These are phyloP conservation scores for Xylaria castorea DNA, from an alignment of 495 filamentous ascomycete species.

Conservation along the genomic window DNA sequence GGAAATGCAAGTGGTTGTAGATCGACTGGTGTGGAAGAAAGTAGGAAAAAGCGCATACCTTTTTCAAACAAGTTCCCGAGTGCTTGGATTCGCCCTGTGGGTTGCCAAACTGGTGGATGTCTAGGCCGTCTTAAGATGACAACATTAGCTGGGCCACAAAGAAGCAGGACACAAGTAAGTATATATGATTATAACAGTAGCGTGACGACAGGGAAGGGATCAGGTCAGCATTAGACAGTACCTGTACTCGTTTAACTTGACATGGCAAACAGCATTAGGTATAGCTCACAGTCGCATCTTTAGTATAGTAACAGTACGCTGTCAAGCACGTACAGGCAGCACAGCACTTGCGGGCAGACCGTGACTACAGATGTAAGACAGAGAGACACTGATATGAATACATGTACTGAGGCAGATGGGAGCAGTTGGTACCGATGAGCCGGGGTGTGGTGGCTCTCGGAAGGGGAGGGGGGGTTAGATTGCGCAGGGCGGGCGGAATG, in stretches of 20 bases:
- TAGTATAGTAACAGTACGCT: slow-evolving; percentile 7
- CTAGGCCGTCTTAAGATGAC: slow-evolving; percentile 33
- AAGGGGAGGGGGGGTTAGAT: slow-evolving; percentile 29
- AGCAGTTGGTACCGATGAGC: slow-evolving; percentile 32
- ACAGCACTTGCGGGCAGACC: slow-evolving; percentile 36
- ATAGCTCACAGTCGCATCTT: not conserved
- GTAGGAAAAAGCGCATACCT: slow-evolving; percentile 38
- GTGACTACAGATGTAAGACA: slow-evolving; percentile 38
- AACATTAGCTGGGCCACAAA: slow-evolving; percentile 30
- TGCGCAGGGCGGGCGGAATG: slow-evolving; percentile 27
- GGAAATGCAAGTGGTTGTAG: slow-evolving; percentile 32
- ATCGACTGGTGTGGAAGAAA: slow-evolving; percentile 30
- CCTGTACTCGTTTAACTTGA: slow-evolving; percentile 6
- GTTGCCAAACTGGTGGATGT: slow-evolving; percentile 41
- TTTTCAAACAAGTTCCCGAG: slow-evolving; percentile 41
- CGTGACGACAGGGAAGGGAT: slow-evolving; percentile 15
- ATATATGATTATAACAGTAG: slow-evolving; percentile 22
- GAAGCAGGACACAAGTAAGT: slow-evolving; percentile 25
- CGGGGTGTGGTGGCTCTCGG: slow-evolving; percentile 36
- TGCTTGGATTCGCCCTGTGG: slow-evolving; percentile 41
- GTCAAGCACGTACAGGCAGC: slow-evolving; percentile 8
- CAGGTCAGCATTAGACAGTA: slow-evolving; percentile 17
- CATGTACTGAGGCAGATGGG: slow-evolving; percentile 12
- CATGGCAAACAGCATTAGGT: slow-evolving; percentile 9
- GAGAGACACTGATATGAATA: slow-evolving; percentile 31